Evolutionary conservation across 371 early-diverging fungal species (phyloP).

Genomic region (Encephalitozoon intestinalis): DNA sequence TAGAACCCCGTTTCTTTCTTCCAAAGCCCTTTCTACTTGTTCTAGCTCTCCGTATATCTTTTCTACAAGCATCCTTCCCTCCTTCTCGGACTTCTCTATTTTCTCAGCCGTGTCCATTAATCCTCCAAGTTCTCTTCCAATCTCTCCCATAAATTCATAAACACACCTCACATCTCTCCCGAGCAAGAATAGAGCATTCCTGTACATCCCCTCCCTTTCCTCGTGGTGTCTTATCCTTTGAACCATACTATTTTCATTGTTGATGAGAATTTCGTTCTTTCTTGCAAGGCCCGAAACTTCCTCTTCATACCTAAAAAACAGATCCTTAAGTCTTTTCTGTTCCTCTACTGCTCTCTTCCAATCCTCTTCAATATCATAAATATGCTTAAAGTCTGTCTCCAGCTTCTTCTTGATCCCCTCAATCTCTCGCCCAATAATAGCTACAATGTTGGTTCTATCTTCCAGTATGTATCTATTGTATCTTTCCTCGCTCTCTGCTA

Average conservation of each 20-base stretch:
- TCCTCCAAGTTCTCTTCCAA: not conserved
- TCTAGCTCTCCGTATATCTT: not conserved
- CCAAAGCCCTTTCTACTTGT: not conserved
- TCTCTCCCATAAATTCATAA: not conserved
- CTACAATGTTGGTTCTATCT: constrained; percentile 10
- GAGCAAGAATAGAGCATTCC: not conserved
- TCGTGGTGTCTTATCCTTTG: not conserved
- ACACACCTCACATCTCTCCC: not conserved
- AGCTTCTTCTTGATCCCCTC: constrained; percentile 6
- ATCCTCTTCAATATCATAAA: not conserved
- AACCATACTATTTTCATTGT: not conserved
- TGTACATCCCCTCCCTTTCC: not conserved
- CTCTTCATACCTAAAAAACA: not conserved
- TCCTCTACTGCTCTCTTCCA: not conserved
- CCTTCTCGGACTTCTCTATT: not conserved
- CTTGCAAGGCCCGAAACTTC: not conserved
- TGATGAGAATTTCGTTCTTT: not conserved
- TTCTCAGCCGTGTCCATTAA: not conserved
- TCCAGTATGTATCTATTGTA: constrained; percentile 19
- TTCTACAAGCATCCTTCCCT: not conserved
- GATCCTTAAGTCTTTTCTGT: not conserved
- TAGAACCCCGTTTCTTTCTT: not conserved
- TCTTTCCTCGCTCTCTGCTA: constrained; percentile 6
- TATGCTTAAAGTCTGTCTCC: not conserved
- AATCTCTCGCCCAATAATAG: constrained; percentile 31